These are phyloP conservation scores for Petasospora rhodanensis DNA, from an alignment of 1,139 yeast species.

Conservation along the genomic window DNA sequence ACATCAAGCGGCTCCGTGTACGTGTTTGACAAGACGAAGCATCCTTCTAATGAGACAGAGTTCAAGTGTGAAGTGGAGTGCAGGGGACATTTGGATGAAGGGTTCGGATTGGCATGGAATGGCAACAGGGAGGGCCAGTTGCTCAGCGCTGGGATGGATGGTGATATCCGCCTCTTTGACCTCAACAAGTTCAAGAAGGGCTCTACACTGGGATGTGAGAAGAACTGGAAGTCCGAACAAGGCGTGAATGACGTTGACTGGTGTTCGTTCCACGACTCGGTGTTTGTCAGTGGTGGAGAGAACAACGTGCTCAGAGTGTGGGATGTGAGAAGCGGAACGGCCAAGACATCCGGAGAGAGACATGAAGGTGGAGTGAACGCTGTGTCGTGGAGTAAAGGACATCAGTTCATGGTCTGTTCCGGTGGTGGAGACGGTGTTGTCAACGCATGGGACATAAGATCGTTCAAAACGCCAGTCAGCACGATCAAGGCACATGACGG, in stretches of 20 bases:
- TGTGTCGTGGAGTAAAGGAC: constrained; percentile 56
- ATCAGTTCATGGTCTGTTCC: constrained; percentile 55
- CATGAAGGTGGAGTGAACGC: constrained; percentile 56
- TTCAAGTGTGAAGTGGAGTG: constrained; percentile 27
- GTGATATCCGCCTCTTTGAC: constrained; percentile 53
- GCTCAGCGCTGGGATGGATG: constrained; percentile 57
- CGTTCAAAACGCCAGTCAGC: constrained; percentile 30
- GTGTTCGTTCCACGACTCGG: constrained; percentile 53
- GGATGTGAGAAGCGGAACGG: constrained; percentile 39
- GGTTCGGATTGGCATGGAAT: constrained; percentile 66
- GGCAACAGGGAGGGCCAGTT: constrained; percentile 44
- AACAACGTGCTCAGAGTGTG: constrained; percentile 42
- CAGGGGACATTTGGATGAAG: constrained; percentile 48
- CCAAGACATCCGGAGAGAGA: constrained; percentile 21
- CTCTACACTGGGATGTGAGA: constrained; percentile 11
- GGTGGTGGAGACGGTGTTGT: constrained; percentile 65
- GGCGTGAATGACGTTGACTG: constrained; percentile 65
- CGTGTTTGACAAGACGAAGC: constrained; percentile 55
- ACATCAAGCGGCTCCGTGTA: constrained; percentile 72
- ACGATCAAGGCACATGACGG: constrained; percentile 47
- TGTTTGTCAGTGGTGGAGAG: constrained; percentile 58
- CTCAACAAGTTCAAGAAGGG: constrained; percentile 28
- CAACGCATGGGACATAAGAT: constrained; percentile 68
- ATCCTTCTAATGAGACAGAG: constrained; percentile 20
- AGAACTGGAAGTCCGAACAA: constrained; percentile 17